These are phyloP conservation scores for Salix exigua DNA, from an alignment of 345 rosid species.

Conservation along the genomic window DNA sequence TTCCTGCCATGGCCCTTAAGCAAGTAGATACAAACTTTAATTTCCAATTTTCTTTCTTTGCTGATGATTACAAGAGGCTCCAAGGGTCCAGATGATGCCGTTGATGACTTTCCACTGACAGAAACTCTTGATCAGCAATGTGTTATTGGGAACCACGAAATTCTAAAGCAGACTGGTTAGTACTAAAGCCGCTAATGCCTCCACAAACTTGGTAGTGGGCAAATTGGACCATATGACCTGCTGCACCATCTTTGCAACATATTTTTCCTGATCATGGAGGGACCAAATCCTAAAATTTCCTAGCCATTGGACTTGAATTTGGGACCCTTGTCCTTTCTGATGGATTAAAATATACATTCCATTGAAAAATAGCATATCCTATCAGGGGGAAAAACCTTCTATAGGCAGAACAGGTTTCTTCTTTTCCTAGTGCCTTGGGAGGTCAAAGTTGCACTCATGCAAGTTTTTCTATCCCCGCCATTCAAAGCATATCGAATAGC, in stretches of 20 bases:
- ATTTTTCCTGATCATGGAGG: not conserved
- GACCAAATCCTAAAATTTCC: conserved; percentile 5
- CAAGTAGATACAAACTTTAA: not conserved
- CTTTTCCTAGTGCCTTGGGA: not conserved
- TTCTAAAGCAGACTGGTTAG: not conserved
- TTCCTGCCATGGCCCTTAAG: not conserved
- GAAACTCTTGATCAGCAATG: not conserved
- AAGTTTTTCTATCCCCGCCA: not conserved
- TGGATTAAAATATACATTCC: not conserved
- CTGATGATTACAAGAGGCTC: not conserved
- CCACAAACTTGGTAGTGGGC: not conserved
- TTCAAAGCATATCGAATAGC: not conserved
- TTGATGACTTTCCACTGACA: not conserved
- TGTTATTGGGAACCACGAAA: not conserved
- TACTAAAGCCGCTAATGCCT: not conserved
- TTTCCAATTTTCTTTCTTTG: not conserved
- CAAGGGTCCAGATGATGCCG: not conserved
- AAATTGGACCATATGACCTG: not conserved
- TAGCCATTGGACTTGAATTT: not conserved
- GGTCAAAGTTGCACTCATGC: not conserved
- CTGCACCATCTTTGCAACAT: not conserved
- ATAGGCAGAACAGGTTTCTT: not conserved
- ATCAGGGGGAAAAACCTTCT: not conserved
- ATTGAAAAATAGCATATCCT: not conserved
- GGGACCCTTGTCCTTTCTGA: not conserved